A percentile compares a stretch with the other conserved stretches of the same genome.
phyloP scores from a whole-genome alignment of 164 flowering plant species.

The Cinnamomum chago region DNA sequence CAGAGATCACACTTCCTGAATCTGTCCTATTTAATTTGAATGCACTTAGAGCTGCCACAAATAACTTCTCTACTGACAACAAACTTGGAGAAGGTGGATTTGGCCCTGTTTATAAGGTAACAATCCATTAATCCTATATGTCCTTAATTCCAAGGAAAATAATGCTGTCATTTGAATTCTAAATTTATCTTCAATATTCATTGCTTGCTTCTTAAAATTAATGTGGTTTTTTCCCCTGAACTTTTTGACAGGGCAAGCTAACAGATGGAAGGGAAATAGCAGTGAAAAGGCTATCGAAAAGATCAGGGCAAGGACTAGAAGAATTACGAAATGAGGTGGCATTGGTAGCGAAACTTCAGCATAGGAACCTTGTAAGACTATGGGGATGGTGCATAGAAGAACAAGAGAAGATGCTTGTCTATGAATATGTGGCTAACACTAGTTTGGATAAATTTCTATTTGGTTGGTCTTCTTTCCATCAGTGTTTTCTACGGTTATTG shows the following conservation, averaged over 20 bases:
- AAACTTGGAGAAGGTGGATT: conserved; percentile 14
- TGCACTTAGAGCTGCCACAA: conserved; percentile 4
- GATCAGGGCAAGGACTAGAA: conserved; percentile 14
- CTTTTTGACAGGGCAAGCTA: conserved; percentile 17
- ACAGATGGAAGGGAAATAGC: conserved; percentile 22
- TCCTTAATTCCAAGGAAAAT: background rate
- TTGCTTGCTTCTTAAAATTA: no score
- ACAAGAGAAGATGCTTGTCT: conserved; percentile 26
- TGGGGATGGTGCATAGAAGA: conserved; percentile 22
- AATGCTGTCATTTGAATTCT: no score
- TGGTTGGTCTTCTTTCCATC: conserved; percentile 11
- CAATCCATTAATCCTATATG: background rate
- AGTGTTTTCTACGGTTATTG: no score
- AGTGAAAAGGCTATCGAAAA: conserved; percentile 18
- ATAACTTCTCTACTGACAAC: conserved; percentile 4
- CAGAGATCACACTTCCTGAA: background rate
- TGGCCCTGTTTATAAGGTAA: conserved; percentile 10
- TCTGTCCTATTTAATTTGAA: background rate
- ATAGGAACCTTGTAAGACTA: conserved; percentile 30
- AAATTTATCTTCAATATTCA: no score
- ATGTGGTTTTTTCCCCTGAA: background rate
- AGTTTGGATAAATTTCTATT: conserved; percentile 29
- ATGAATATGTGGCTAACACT: conserved; percentile 26
- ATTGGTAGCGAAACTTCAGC: conserved; percentile 23
- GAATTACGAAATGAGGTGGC: conserved; percentile 20